These are phyloP conservation scores for Rhipidocladum racemiflorum DNA, from an alignment of 176 grass and related monocot species.

Conservation along the genomic window DNA sequence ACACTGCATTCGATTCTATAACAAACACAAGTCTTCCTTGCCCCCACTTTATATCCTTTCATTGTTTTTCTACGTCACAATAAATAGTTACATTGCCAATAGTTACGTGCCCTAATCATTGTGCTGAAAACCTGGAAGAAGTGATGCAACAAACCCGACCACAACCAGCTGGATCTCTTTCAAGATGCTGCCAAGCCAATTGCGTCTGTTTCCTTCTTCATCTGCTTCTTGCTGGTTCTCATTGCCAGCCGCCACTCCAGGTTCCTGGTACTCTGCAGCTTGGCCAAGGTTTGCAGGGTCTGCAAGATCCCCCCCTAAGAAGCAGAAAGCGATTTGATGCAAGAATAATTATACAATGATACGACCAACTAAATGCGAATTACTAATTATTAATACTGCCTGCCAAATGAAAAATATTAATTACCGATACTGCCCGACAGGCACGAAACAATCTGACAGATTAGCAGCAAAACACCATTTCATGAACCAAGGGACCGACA, in stretches of 20 bases:
- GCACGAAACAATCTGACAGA: background rate
- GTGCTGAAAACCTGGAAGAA: constrained; percentile 85
- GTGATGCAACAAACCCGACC: constrained; percentile 79
- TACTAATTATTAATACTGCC: background rate
- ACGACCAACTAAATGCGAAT: background rate
- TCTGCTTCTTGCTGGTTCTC: constrained; percentile 49
- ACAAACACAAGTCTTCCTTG: constrained; percentile 10
- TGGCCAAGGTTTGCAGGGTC: constrained; percentile 55
- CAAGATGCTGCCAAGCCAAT: constrained; percentile 65
- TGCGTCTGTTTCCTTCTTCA: constrained; percentile 39
- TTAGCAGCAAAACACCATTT: constrained; percentile 7
- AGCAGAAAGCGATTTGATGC: background rate
- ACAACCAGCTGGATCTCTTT: constrained; percentile 82
- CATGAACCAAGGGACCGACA: constrained; percentile 12
- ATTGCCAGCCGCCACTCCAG: constrained; percentile 46
- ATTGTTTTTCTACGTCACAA: constrained; percentile 27
- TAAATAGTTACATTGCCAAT: constrained; percentile 25
- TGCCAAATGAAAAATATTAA: background rate
- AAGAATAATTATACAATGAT: background rate
- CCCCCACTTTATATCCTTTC: background rate
- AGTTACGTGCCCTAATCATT: constrained; percentile 49
- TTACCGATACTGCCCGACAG: background rate
- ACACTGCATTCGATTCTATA: background rate
- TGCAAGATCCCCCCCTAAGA: constrained; percentile 48
- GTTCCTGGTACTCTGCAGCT: constrained; percentile 58